phyloP scores from a whole-genome alignment of 2,329 filamentous ascomycete genomes.

The Fusarium graminum region DNA sequence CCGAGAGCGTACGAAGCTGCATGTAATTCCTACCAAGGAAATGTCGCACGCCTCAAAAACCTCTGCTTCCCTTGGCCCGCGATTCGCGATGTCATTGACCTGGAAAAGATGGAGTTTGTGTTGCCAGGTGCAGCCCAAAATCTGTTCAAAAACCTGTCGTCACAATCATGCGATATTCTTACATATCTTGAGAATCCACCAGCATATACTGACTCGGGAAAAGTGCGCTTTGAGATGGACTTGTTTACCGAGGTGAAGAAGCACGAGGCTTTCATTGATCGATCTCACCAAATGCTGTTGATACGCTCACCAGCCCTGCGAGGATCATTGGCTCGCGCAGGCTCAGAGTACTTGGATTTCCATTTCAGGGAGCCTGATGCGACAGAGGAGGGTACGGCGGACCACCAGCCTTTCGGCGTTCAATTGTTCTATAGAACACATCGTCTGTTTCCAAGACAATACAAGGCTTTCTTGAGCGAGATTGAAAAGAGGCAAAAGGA shows the following conservation, averaged over 20 bases:
- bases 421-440: slow-evolving; percentile 27
- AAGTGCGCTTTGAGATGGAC: slow-evolving; percentile 2
- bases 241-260: slow-evolving; percentile 29
- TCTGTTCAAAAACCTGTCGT: slow-evolving; percentile 27
- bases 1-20: slow-evolving; percentile 16
- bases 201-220: slow-evolving; percentile 12
- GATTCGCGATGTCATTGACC: slow-evolving; percentile 30
- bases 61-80: slow-evolving; percentile 37
- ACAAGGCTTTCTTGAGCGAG: slow-evolving; percentile 12
- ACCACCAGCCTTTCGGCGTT: slow-evolving; percentile 12
- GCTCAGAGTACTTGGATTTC: slow-evolving; percentile 22
- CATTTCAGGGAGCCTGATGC: slow-evolving; percentile 7
- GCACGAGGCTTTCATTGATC: slow-evolving; percentile 9
- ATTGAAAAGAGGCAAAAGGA: neutral
- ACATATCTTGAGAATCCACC: slow-evolving; percentile 30
- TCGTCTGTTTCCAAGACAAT: slow-evolving; percentile 18
- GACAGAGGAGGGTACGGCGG: neutral
- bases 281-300: slow-evolving; percentile 25
- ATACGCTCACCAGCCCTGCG: slow-evolving; percentile 24
- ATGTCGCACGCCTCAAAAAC: slow-evolving; percentile 7
- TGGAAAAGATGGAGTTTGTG: slow-evolving; percentile 20
- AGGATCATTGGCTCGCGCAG: slow-evolving; percentile 15
- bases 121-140: slow-evolving; percentile 27
- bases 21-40: slow-evolving; percentile 8
- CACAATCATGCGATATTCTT: slow-evolving; percentile 27